Conservation (phyloP, 2,329 filamentous ascomycete species). For the Cercospora sojina region DNA sequence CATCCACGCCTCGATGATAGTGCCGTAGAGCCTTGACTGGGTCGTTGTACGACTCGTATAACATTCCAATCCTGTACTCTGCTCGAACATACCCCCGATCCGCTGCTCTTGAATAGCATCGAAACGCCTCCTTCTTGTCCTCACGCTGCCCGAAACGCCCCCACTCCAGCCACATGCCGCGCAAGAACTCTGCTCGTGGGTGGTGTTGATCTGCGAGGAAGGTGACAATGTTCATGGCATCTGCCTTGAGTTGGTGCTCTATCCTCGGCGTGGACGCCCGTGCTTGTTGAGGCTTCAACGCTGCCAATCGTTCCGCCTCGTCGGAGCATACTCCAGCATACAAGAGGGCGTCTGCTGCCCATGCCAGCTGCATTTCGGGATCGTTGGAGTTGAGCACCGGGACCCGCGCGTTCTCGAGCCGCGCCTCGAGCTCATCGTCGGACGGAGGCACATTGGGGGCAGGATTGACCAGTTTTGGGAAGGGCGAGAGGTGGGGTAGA, state of each 20-base stretch:
- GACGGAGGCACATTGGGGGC: conserved; percentile 89
- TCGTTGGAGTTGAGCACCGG: conserved; percentile 90
- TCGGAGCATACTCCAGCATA: conserved; percentile 84
- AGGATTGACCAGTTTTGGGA: conserved; percentile 75
- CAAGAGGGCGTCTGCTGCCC: conserved; percentile 87
- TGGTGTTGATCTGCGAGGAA: conserved; percentile 91
- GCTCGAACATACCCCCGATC: conserved; percentile 83
- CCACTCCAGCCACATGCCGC: conserved; percentile 96
- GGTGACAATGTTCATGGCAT: conserved; percentile 86
- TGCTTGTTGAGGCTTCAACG: conserved; percentile 40
- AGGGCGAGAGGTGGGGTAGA: conserved; percentile 81
- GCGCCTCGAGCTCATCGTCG: conserved; percentile 90
- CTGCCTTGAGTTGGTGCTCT: conserved; percentile 82
- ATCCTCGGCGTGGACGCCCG: conserved; percentile 78
- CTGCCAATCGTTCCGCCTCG: conserved; percentile 67
- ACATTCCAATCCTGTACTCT: conserved; percentile 97
- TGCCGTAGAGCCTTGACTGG: conserved; percentile 86
- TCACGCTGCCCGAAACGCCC: conserved; percentile 88
- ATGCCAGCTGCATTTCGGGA: conserved; percentile 92
- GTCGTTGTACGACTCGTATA: conserved; percentile 94
- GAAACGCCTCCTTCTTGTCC: conserved; percentile 93
- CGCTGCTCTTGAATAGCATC: conserved; percentile 80
- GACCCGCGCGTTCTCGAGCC: conserved; percentile 78
- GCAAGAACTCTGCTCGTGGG: conserved; percentile 90
- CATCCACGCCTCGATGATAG: conserved; percentile 76